phyloP scores from a whole-genome alignment of 257 asterid genomes.

The Linaria vulgaris region DNA sequence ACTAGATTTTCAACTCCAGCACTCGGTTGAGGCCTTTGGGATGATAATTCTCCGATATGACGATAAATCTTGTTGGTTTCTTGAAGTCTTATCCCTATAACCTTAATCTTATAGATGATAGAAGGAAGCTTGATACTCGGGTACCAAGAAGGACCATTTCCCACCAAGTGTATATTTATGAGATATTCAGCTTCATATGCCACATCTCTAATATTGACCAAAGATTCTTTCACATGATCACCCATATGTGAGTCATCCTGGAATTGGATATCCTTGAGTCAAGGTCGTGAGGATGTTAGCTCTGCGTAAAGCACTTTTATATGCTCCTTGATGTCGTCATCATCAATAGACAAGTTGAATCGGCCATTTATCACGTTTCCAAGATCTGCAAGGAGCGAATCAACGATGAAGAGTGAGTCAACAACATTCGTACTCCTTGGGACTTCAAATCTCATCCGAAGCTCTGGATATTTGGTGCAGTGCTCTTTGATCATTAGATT shows the following conservation, averaged over 20 bases:
- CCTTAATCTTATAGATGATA: no score
- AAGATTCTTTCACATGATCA: no score
- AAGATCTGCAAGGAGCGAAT: background rate
- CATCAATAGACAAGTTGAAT: background rate
- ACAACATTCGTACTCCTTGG: background rate
- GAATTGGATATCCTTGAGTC: background rate
- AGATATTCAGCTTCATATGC: no score
- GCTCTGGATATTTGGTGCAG: background rate
- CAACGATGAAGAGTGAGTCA: slow-evolving; percentile 1
- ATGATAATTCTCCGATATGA: no score
- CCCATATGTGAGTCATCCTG: background rate
- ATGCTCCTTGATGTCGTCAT: background rate
- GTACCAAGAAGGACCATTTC: no score
- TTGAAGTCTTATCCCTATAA: no score
- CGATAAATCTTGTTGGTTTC: no score
- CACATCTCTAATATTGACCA: no score
- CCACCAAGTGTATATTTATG: no score
- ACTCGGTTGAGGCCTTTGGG: background rate
- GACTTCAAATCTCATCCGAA: background rate
- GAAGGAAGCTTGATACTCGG: no score
- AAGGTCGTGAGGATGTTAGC: background rate
- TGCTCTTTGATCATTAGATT: slow-evolving; percentile 3
- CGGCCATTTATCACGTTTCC: background rate
- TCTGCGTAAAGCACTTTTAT: background rate
- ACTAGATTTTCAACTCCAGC: background rate